Base-by-base conservation (phyloP, 192 early-diverging fungal genomes). In the Podochytrium sp. region DNA sequence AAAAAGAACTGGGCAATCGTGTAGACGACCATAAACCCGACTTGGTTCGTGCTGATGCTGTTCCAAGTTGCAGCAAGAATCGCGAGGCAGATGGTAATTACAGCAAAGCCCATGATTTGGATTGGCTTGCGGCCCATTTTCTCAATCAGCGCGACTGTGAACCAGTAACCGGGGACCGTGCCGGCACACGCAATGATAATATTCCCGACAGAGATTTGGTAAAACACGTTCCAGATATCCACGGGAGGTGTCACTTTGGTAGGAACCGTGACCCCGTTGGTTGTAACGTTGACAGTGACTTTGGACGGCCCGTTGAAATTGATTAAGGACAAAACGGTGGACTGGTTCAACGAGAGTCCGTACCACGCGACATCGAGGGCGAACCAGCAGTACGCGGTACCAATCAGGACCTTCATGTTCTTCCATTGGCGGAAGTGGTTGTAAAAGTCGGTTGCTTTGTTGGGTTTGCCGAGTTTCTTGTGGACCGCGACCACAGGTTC, bases 151-250 rank as follows among this genome's bases (percentile, higher is more conserved):
- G 92, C 91, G 68, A 99, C 95, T 3, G 93, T 84, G 79, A 99
- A 84, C 93, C 93, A 96, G 90, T 98, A 99, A 50, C 97, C 97
- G 38, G 97, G 97, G 5, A 99, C 75, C 47, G 79, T 81, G 58
- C 81, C 81, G 53, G 66, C 53, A 42, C 62, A 79, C 50, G 93
- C 92, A 80, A 99, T 90, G 76, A 96, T 96, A 75, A 96, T 88
- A 86, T 92, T 96, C 64, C 97, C 97, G 74, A 95, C 80, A 30
- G 93, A 78, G 47, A 69, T 81, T 14, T 70, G 61, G 73, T 70
- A 80, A 74, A 61, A 76, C 1, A 63, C 6, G 56, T 71, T 52
- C 73, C 73, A 76, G 30, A 81, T 65, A 50, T 85, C 90, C 77
- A 90, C 89, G 80, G 83, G 89, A 2, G 75, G 75, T 4, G 40